Conservation (phyloP, 768 basidiomycete species). For the Multifurca ochricompacta region DNA sequence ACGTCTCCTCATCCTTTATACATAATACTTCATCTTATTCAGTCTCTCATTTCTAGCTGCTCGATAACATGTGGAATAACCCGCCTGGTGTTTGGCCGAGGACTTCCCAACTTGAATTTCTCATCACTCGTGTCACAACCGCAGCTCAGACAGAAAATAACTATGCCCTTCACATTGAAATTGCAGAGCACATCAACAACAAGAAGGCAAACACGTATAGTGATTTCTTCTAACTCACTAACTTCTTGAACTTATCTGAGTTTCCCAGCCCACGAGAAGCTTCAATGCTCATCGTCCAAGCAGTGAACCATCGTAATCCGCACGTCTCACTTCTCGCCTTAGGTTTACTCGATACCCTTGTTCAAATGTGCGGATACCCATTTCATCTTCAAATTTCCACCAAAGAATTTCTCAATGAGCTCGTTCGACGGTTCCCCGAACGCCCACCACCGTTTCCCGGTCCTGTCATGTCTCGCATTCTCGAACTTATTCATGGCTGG, state of each 20-base stretch:
- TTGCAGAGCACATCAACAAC: constrained; percentile 85
- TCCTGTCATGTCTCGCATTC: constrained; percentile 88
- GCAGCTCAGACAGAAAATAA: constrained; percentile 83
- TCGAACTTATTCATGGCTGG: constrained; percentile 91
- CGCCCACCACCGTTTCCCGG: constrained; percentile 92
- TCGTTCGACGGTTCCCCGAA: constrained; percentile 96
- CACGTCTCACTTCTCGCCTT: constrained; percentile 86
- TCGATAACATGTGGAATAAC: constrained; percentile 18
- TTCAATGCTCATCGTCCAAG: constrained; percentile 71
- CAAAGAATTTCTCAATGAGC: constrained; percentile 97
- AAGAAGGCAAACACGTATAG: constrained; percentile 96
- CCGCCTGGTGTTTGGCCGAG: constrained; percentile 35
- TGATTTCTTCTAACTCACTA: neutral
- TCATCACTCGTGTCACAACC: constrained; percentile 80
- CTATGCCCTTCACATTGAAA: constrained; percentile 85
- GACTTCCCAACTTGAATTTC: constrained; percentile 57
- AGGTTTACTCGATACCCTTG: constrained; percentile 80
- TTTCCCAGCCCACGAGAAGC: constrained; percentile 77
- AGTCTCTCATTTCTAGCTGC: too few species aligned
- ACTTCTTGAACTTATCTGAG: neutral
- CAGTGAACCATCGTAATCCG: constrained; percentile 89
- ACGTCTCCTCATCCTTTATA: too few species aligned
- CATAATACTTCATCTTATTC: too few species aligned
- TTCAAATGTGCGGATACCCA: constrained; percentile 94
- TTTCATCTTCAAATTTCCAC: constrained; percentile 96